These are phyloP conservation scores for Aspergillus indologenus DNA, from an alignment of 495 filamentous ascomycete species.

Conservation along the genomic window DNA sequence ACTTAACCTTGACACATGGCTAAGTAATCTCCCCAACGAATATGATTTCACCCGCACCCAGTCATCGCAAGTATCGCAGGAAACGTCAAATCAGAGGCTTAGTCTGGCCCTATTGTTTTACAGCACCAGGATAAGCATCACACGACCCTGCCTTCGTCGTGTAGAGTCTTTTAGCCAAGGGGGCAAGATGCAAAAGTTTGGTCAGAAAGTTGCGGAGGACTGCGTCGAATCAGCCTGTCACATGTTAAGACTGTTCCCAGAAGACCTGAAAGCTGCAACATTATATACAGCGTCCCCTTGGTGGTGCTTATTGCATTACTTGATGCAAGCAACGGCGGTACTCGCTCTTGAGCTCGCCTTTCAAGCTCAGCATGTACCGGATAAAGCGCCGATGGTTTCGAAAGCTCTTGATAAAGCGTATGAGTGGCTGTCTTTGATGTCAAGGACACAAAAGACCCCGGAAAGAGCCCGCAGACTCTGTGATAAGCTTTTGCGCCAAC, in stretches of 20 bases:
- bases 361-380: conserved; percentile 51
- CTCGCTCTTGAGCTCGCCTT: conserved; percentile 58
- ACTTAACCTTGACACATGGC: conserved; percentile 40
- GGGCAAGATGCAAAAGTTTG: conserved; percentile 45
- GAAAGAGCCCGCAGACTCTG: conserved; percentile 52
- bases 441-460: conserved; percentile 43
- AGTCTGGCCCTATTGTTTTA: conserved; percentile 55
- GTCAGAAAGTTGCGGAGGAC: conserved; percentile 47
- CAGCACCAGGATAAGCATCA: conserved; percentile 57
- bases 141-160: conserved; percentile 58
- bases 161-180: conserved; percentile 38
- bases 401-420: conserved; percentile 54
- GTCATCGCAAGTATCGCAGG: conserved; percentile 27
- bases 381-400: conserved; percentile 47
- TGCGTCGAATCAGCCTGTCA: conserved; percentile 59
- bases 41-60: conserved; percentile 39
- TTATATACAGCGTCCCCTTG: conserved; percentile 55
- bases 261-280: conserved; percentile 31
- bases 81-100: conserved; percentile 37
- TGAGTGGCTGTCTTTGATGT: conserved; percentile 50
- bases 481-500: conserved; percentile 38
- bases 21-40: conserved; percentile 35
- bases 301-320: conserved; percentile 62
- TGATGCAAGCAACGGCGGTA: conserved; percentile 59
- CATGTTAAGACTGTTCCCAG: conserved; percentile 53